Evolutionary conservation across 345 rosid genomes (phyloP).

Genomic region (Geranium rotundifolium): DNA sequence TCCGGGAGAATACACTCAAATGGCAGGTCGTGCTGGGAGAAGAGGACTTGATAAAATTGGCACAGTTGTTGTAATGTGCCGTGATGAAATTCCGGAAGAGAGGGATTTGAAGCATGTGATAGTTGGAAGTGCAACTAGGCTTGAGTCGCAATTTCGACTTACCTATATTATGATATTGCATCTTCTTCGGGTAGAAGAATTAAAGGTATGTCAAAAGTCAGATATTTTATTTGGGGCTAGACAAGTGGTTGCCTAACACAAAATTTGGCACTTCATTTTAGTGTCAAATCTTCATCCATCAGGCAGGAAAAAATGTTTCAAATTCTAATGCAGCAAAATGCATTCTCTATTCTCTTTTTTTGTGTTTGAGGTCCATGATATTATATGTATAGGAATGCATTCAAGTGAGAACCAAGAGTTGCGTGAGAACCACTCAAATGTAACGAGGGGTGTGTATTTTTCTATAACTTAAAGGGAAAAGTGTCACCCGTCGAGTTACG

Average conservation of each 20-base stretch:
- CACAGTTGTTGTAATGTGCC: slow-evolving; percentile 86
- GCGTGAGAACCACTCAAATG: no score
- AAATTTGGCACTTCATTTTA: no score
- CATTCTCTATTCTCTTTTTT: not conserved
- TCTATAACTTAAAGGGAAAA: no score
- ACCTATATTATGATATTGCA: slow-evolving; percentile 95
- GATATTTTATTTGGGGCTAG: slow-evolving; percentile 1
- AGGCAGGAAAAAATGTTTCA: no score
- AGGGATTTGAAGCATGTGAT: slow-evolving; percentile 44
- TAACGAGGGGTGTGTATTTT: no score
- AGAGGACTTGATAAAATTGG: slow-evolving; percentile 96
- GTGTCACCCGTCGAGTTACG: no score
- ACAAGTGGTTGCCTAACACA: not conserved
- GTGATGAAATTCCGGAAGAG: slow-evolving; percentile 89
- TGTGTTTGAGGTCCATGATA: not conserved
- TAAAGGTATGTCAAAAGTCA: slow-evolving; percentile 49
- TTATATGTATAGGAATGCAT: no score
- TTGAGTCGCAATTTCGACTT: slow-evolving; percentile 88
- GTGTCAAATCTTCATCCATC: no score
- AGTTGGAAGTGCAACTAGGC: slow-evolving; percentile 75
- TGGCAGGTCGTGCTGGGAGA: slow-evolving; percentile 99
- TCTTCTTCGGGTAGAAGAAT: slow-evolving; percentile 96
- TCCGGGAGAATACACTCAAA: slow-evolving; percentile 98
- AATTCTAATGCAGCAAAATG: no score
- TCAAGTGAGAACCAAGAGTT: no score